phyloP scores from a whole-genome alignment of 2,329 filamentous ascomycete species.

The Venturia oleaginea region DNA sequence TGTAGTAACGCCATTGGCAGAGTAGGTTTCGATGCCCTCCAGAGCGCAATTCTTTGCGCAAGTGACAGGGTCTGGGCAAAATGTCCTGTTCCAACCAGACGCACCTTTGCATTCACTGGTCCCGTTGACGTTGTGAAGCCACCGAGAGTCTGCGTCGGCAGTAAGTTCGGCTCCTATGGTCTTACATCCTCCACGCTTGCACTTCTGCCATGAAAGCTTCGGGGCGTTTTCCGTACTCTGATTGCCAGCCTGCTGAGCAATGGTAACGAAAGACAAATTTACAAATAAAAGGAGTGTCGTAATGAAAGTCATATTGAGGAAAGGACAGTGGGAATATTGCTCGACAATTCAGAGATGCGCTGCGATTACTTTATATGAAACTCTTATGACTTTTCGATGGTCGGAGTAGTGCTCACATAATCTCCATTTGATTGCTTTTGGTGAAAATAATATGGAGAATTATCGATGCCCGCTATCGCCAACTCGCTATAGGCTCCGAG shows the following conservation, averaged over 20 bases:
- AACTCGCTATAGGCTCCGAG: neutral
- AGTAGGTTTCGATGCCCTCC: conserved; percentile 34
- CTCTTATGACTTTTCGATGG: neutral
- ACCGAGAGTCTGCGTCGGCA: conserved; percentile 43
- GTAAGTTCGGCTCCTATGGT: conserved; percentile 28
- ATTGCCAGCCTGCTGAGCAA: conserved; percentile 35
- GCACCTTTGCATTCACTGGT: conserved; percentile 37
- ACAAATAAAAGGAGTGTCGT: neutral
- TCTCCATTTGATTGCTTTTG: neutral
- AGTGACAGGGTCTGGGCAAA: conserved; percentile 30
- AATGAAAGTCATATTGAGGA: neutral
- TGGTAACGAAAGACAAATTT: conserved; percentile 29
- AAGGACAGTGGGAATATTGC: neutral
- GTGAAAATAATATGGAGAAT: neutral
- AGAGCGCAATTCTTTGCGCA: conserved; percentile 35
- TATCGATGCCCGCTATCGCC: neutral
- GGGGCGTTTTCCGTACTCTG: conserved; percentile 33
- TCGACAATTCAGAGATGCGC: neutral
- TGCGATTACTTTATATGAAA: neutral
- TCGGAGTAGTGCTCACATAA: neutral
- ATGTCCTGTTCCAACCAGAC: conserved; percentile 33
- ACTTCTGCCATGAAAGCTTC: conserved; percentile 30
- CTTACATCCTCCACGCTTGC: conserved; percentile 32
- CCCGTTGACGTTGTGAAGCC: conserved; percentile 36
- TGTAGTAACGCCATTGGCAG: conserved; percentile 41